Conservation (phyloP, 2,329 filamentous ascomycete species). For the Fonsecaea multimorphosa region DNA sequence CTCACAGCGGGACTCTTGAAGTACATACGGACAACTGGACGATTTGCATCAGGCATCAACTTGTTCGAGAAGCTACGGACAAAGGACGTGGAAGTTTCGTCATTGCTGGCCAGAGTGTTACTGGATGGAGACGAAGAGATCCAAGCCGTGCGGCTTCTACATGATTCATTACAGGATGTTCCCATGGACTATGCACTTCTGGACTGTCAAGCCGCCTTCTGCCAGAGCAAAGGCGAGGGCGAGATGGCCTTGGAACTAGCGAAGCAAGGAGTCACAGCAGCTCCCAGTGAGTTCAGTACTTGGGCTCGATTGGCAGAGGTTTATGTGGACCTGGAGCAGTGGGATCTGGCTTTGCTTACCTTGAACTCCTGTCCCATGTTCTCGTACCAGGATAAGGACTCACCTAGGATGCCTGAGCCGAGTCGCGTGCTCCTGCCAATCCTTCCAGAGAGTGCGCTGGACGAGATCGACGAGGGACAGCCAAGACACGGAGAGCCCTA, state of each 20-base stretch:
- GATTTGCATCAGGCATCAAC: constrained; percentile 94
- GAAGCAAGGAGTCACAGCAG: constrained; percentile 91
- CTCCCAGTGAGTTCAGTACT: constrained; percentile 94
- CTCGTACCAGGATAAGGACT: constrained; percentile 98
- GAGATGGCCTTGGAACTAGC: constrained; percentile 91
- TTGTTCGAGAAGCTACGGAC: constrained; percentile 93
- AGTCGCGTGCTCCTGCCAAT: constrained; percentile 86
- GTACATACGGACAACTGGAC: constrained; percentile 94
- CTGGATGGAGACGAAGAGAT: constrained; percentile 97
- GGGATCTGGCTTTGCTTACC: constrained; percentile 93
- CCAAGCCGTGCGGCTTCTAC: constrained; percentile 85
- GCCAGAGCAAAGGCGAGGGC: constrained; percentile 83
- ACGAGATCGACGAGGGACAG: constrained; percentile 94
- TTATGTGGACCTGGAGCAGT: constrained; percentile 92
- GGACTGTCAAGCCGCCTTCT: constrained; percentile 90
- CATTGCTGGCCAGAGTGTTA: constrained; percentile 85
- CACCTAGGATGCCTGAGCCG: constrained; percentile 91
- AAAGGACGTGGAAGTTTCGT: constrained; percentile 92
- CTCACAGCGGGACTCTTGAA: constrained; percentile 89
- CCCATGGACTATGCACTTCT: constrained; percentile 98
- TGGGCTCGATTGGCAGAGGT: constrained; percentile 94
- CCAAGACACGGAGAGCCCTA: constrained; percentile 72
- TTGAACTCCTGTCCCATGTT: constrained; percentile 99
- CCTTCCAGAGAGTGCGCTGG: constrained; percentile 84
- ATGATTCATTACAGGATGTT: constrained; percentile 85